Base-by-base conservation (phyloP, 352 stramenopile genomes). In the Phytophthora citrophthora region DNA sequence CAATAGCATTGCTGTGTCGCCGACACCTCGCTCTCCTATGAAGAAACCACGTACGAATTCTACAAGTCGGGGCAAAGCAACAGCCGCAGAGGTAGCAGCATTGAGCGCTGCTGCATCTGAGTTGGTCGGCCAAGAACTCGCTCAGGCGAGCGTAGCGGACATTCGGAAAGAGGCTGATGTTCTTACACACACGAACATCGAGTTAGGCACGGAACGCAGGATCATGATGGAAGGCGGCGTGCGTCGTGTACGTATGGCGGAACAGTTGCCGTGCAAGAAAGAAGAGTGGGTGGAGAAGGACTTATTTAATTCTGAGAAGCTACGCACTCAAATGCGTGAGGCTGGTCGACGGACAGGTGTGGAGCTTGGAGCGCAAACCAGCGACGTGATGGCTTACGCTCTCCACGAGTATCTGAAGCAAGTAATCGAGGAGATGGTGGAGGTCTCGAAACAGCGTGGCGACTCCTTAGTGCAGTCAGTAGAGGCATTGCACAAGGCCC, bases 391-490 rank as follows among this genome's bases (percentile, higher is more conserved):
- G 86, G 73, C 86, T 9, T 91, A 89, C 29, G 88, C 88, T 15
- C 71, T 96, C 27, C 85, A 93, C 39, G 86, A 94, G 49, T 94
- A 96, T 43, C 58, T 96, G 23, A 94, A 93, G 64, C 88, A 96
- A 70, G 77, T 88, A 5, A 79, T 94, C 1, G 88, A 96, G 54
- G 88, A 96, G 57, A 93, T 96, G 84, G 88, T 94, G 11, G 78
- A 93, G 29, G 68, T 90, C 16, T 76, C 88, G 1, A 93, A 92
- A 54, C 84, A 94, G 41, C 86, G 88, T 10, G 70, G 83, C 8
- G 84, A 96, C 54, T 60, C 56, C 5, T 64, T 72, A 16, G 79
- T 72, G 2, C 79, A 88, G 29, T 56, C 78, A 2, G 59, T 93
- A 0, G 80, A 88, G 8, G 59, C 74, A 20, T 48, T 90, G 27